Percentiles rank a stretch among this genome's conserved stretches.
These are phyloP conservation scores for Vachellia collinsii DNA, from an alignment of 306 rosid genomes.

Conservation along the genomic window DNA sequence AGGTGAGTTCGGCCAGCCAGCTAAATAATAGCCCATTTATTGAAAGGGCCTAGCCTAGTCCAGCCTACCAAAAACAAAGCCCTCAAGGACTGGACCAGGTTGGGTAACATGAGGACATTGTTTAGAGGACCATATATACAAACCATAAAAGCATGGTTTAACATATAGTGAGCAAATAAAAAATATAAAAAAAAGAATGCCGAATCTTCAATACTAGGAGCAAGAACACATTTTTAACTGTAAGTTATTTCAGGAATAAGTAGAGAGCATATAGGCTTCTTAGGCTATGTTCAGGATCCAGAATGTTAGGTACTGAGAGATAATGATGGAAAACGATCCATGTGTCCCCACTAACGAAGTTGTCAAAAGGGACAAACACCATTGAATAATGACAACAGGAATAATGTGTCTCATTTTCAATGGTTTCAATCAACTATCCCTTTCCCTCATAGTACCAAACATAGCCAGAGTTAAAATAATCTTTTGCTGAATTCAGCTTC, in stretches of 20 bases:
- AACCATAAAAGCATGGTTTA: not conserved
- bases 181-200: not conserved
- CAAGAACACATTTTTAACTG: not conserved
- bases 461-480: constrained; percentile 16
- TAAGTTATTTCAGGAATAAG: not conserved
- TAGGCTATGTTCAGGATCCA: not conserved
- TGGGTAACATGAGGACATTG: constrained; percentile 1
- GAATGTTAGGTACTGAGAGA: not conserved
- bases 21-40: not conserved
- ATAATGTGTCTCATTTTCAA: not conserved
- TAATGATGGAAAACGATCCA: not conserved
- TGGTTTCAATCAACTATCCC: not conserved
- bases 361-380: not conserved
- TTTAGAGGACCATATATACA: not conserved
- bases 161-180: not conserved
- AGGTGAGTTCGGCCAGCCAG: not conserved
- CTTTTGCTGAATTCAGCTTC: constrained; percentile 1
- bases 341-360: not conserved
- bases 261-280: constrained; percentile 1
- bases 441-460: not conserved
- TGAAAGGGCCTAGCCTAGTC: constrained; percentile 1
- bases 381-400: not conserved
- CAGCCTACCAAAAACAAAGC: not conserved
- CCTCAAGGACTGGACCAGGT: not conserved
- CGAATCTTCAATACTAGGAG: constrained; percentile 8